These are phyloP conservation scores for Carallia pectinifolia DNA, from an alignment of 345 rosid genomes.

Conservation along the genomic window DNA sequence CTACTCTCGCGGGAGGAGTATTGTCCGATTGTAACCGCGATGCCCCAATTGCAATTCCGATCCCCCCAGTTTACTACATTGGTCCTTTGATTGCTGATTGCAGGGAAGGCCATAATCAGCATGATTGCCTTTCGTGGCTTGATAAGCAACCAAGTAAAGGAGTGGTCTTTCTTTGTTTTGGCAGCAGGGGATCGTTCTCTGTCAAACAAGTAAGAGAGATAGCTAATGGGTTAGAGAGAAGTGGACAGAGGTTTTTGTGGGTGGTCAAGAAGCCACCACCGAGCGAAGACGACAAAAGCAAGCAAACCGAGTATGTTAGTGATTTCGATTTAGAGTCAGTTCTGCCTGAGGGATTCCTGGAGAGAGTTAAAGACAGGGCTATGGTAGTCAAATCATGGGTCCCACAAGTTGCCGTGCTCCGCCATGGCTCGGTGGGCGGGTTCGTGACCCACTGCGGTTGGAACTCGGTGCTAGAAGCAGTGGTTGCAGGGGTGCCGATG, in stretches of 20 bases:
- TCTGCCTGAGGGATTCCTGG: conserved; percentile 34
- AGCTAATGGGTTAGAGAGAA: conserved; percentile 16
- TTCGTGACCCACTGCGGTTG: conserved; percentile 37
- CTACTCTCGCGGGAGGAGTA: conserved; percentile 7
- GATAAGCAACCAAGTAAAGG: conserved; percentile 10
- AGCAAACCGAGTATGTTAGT: not conserved
- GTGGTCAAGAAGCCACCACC: conserved; percentile 12
- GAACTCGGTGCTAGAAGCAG: conserved; percentile 38
- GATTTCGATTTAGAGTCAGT: conserved; percentile 10
- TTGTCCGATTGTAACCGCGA: conserved; percentile 6
- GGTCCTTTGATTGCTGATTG: conserved; percentile 30
- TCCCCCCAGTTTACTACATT: conserved; percentile 24
- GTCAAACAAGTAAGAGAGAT: conserved; percentile 13
- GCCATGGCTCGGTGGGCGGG: conserved; percentile 26
- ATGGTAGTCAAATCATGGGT: conserved; percentile 32
- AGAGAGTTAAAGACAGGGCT: conserved; percentile 26
- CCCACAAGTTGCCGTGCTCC: conserved; percentile 21
- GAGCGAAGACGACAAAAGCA: not conserved
- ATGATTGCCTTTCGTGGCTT: conserved; percentile 20
- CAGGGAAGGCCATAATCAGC: not conserved
- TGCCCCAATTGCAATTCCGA: not conserved
- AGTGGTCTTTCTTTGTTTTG: conserved; percentile 23
- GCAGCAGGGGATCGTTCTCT: conserved; percentile 18
- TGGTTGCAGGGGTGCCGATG: conserved; percentile 33
- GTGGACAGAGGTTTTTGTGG: conserved; percentile 17